These are phyloP conservation scores for Globisporangium radiosum DNA, from an alignment of 352 stramenopile species.

Conservation along the genomic window DNA sequence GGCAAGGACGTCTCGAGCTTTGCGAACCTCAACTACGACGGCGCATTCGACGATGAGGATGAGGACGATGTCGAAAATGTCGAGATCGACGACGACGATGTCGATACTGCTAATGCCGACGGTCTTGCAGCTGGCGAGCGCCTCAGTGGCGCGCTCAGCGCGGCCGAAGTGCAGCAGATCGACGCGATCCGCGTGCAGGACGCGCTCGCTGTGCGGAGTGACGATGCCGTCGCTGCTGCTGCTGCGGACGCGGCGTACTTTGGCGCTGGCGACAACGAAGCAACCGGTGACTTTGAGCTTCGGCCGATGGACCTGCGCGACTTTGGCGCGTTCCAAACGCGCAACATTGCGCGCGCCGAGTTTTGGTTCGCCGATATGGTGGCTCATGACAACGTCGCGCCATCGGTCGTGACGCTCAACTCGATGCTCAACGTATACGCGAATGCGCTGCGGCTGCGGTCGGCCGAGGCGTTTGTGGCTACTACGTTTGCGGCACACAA, in stretches of 20 bases:
- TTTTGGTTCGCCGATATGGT: constrained; percentile 60
- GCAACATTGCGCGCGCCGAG: constrained; percentile 63
- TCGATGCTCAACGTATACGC: constrained; percentile 72
- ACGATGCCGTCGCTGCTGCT: neutral
- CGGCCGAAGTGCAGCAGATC: constrained; percentile 25
- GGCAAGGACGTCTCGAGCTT: constrained; percentile 53
- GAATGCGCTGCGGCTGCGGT: constrained; percentile 61
- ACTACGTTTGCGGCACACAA: constrained; percentile 42
- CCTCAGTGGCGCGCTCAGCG: constrained; percentile 24
- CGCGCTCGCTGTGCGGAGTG: constrained; percentile 13
- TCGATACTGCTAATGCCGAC: constrained; percentile 16
- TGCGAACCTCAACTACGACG: constrained; percentile 67
- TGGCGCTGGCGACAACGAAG: constrained; percentile 27
- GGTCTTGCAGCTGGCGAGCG: constrained; percentile 28
- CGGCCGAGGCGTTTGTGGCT: constrained; percentile 40
- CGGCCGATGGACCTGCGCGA: constrained; percentile 51
- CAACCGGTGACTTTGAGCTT: constrained; percentile 38
- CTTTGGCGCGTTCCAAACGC: constrained; percentile 65
- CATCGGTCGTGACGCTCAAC: constrained; percentile 61
- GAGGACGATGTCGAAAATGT: constrained; percentile 35
- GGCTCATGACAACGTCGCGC: constrained; percentile 24
- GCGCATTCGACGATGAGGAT: constrained; percentile 45
- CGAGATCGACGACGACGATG: constrained; percentile 15
- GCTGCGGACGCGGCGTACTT: constrained; percentile 17
- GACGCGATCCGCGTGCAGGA: constrained; percentile 34